Percentiles rank a stretch among this genome's conserved stretches.
Conservation (phyloP, 805 yeast genomes). For the Sugiyamaella valdiviana region DNA sequence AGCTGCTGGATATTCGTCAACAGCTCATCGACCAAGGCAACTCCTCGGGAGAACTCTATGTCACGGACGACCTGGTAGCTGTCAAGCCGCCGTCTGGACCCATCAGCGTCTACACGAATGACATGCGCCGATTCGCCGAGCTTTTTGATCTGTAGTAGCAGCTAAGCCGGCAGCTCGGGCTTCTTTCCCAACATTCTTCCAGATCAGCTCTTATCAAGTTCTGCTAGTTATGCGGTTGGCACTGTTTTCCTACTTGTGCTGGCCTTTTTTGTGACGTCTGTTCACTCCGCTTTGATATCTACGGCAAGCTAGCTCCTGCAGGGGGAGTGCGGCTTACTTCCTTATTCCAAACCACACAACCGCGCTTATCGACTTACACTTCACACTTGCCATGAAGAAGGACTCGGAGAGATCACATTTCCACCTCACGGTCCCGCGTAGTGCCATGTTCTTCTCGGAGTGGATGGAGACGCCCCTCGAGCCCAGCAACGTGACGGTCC, state of each 20-base stretch:
- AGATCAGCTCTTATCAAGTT: too few species aligned
- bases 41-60: not conserved
- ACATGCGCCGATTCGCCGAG: not conserved
- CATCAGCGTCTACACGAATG: slow-evolving; percentile 1
- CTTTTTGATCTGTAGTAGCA: not conserved
- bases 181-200: too few species aligned
- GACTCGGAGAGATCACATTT: slow-evolving; percentile 31
- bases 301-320: too few species aligned
- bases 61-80: not conserved
- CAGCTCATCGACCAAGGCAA: not conserved
- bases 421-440: slow-evolving; percentile 25
- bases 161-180: too few species aligned
- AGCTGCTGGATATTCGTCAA: not conserved
- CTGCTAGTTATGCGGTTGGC: too few species aligned
- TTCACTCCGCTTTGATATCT: too few species aligned
- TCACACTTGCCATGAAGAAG: slow-evolving; percentile 7
- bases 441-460: slow-evolving; percentile 26
- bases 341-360: too few species aligned
- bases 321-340: too few species aligned
- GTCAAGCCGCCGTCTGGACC: not conserved
- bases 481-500: slow-evolving; percentile 25
- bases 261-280: too few species aligned
- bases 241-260: too few species aligned
- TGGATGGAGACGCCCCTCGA: slow-evolving; percentile 29
- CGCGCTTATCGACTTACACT: not conserved